Evolutionary conservation across 75 land plant genomes (phyloP), one percentile per base, ranked within the genome.

Genomic region (Azolla pinnata): DNA sequence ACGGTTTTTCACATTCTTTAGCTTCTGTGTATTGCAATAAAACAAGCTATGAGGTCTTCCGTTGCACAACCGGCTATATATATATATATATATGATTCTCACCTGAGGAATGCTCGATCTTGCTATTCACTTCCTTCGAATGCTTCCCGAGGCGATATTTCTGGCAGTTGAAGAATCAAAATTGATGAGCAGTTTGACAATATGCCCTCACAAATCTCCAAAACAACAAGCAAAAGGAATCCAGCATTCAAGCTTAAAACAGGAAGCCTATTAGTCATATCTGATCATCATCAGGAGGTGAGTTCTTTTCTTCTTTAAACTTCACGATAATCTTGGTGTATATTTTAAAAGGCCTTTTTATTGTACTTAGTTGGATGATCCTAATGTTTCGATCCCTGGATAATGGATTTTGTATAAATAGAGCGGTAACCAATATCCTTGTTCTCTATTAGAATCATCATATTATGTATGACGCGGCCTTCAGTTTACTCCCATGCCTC

Each of bases 141-240:
- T 77, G 81, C 56, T 67, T 75, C 38, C 87, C 84, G 18, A 83
- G 75, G 49, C 87, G 74, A 59, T 81, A 83, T 54, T 83, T 83
- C 84, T 83, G 50, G 33, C 56, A 17, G 45, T 53, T 56, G 10
- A 48, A 55, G 9, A 33, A 19, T 50, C 12, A 57, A 46, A 1
- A 59, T 42, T 25, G 17, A 61, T 0, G 49, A 45, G 19, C 53
- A 23, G 3, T 32, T 27, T 1, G 4, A 28, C 46, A n/a, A n/a
- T n/a, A n/a, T n/a, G n/a, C n/a, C n/a, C 12, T 7, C 42, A 38
- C 42, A 47, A 7, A 20, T 17, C 16, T 27, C 31, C n/a, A n/a
- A n/a, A n/a, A n/a, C n/a, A n/a, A n/a, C n/a, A n/a, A n/a, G n/a
- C n/a, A n/a, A n/a, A n/a, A n/a, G n/a, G n/a, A n/a, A n/a, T n/a